Evolutionary conservation across 305 asterid genomes (phyloP).

Genomic region (Ilex paraguariensis): DNA sequence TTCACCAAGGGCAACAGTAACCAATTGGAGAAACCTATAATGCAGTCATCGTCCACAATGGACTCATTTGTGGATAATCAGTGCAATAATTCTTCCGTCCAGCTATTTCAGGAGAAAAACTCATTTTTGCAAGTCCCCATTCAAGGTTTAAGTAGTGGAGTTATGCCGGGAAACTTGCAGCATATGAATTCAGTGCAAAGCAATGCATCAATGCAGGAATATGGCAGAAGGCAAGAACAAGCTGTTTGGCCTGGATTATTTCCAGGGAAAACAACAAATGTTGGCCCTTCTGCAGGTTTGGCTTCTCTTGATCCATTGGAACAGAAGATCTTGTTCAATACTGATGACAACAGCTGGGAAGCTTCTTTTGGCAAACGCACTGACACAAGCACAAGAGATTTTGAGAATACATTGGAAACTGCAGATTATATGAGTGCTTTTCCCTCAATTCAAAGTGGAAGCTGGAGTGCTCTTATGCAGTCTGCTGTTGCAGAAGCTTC

Average conservation of each 20-base stretch:
- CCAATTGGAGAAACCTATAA: conserved; percentile 23
- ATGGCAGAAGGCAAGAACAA: conserved; percentile 24
- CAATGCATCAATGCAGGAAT: conserved; percentile 21
- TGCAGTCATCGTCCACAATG: conserved; percentile 30
- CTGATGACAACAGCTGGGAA: conserved; percentile 51
- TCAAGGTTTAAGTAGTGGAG: conserved; percentile 26
- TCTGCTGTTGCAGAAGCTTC: conserved; percentile 84
- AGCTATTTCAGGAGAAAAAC: conserved; percentile 34
- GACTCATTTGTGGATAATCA: conserved; percentile 32
- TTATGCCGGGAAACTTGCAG: conserved; percentile 28
- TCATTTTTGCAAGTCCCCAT: conserved; percentile 35
- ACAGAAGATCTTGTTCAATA: conserved; percentile 54
- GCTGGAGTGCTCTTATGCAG: conserved; percentile 98
- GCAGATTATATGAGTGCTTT: conserved; percentile 24
- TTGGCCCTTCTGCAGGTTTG: conserved; percentile 13
- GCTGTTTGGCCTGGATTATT: conserved; percentile 19
- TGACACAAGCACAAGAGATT: conserved; percentile 18
- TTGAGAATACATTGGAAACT: conserved; percentile 29
- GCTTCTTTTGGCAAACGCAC: conserved; percentile 28
- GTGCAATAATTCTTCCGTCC: conserved; percentile 23
- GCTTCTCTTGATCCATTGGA: conserved; percentile 62
- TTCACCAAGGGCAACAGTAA: conserved; percentile 24
- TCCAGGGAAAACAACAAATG: conserved; percentile 16
- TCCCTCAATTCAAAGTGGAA: conserved; percentile 59
- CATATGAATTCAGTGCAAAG: conserved; percentile 27